Base-by-base conservation (phyloP, 116 monocot species). In the Papilionanthe hybrid region DNA sequence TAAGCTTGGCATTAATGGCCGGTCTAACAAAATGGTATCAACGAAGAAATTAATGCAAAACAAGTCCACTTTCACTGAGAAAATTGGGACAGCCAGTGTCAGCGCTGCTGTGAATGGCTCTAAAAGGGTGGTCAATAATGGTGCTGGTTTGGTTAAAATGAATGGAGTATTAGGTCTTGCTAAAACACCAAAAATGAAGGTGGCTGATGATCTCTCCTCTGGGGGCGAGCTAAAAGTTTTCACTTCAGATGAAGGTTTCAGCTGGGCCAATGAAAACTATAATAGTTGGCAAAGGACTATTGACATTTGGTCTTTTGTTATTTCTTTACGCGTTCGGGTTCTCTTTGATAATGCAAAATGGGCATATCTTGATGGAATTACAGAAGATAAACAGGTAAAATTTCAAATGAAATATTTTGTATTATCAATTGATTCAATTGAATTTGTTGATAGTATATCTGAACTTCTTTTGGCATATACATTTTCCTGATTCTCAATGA, bases 261-360 rank as follows among this genome's bases (percentile, higher is more conserved):
- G 89, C 78, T 99, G 95, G 99, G 87, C 91, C 5, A 95, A 89
- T 79, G 99, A 95, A 20, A 83, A 87, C 55, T 99, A 99, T 79
- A 93, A 86, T 78, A 75, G 79, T 6, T 87, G 86, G 85, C 93
- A 88, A 80, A 90, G 99, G 84, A 87, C 91, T 32, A 77, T 85
- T 50, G 95, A 95, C 63, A 85, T 95, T 49, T 99, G 99, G 99
- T 86, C 91, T 18, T 99, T 93, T 83, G 89, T 99, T 49, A 82
- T 99, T 60, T 87, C 90, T 17, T 77, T 99, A 22, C 87, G 89
- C n/a, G 0, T 95, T 32, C 84, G 86, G 42, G 67, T 95, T 79
- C 75, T 93, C 17, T 87, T 95, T 68, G 95, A 95, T 83, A 92
- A 91, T 78, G 91, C 86, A 15, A 90, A 93, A 82, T 99, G 95